Evolutionary conservation across 495 filamentous ascomycete genomes (phyloP).

Genomic region (Bacidia gigantensis): DNA sequence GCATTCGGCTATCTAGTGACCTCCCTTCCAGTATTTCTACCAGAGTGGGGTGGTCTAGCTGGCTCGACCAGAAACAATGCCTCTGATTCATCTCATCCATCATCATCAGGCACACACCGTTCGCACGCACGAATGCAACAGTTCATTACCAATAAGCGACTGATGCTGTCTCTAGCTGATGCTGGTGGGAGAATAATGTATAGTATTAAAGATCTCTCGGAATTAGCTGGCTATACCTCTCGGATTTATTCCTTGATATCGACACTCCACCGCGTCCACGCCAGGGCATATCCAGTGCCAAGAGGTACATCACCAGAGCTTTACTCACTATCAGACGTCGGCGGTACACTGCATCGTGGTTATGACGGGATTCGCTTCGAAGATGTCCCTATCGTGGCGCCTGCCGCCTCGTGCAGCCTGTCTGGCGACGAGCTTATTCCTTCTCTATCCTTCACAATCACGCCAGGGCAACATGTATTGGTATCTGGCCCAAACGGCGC

Average conservation of each 20-base stretch:
- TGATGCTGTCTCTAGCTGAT: conserved; percentile 96
- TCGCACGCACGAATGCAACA: conserved; percentile 86
- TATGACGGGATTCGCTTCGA: conserved; percentile 92
- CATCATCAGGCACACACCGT: conserved; percentile 32
- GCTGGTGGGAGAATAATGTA: conserved; percentile 99
- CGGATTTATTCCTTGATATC: conserved; percentile 92
- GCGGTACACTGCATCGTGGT: conserved; percentile 83
- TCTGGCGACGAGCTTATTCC: conserved; percentile 88
- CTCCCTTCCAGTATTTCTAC: conserved; percentile 86
- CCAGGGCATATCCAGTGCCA: conserved; percentile 64
- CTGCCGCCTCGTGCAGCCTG: conserved; percentile 58
- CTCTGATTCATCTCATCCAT: conserved; percentile 20
- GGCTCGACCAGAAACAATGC: conserved; percentile 48
- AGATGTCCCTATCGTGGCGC: conserved; percentile 84
- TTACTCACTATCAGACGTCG: conserved; percentile 77
- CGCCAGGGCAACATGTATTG: conserved; percentile 79
- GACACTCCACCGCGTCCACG: conserved; percentile 86
- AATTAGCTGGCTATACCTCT: conserved; percentile 90
- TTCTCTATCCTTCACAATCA: conserved; percentile 73
- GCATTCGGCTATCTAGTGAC: conserved; percentile 91
- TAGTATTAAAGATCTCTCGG: conserved; percentile 89
- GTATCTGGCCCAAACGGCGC: conserved; percentile 93
- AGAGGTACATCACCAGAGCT: conserved; percentile 58
- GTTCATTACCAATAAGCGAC: conserved; percentile 98
- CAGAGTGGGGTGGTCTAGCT: conserved; percentile 79